Evolutionary conservation across 495 filamentous ascomycete genomes (phyloP), one percentile per base, ranked within the genome.

Genomic region (Hypomontagnella monticulosa): DNA sequence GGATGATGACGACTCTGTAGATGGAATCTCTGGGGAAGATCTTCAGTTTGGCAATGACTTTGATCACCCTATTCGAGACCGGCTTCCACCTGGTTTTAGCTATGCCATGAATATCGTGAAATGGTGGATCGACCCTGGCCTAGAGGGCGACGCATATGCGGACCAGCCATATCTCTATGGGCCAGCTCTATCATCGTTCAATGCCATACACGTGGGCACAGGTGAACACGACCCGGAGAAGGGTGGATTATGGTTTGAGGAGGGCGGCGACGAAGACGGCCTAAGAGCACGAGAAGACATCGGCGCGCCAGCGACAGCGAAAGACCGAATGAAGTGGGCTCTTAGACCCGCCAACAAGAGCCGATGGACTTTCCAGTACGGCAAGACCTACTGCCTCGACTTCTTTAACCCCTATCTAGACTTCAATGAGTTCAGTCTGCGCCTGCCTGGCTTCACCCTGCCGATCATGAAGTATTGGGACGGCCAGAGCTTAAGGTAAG

Each of bases 31-130:
- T 5, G 92, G 87, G 40, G 76, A 86, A 18, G 89, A 92, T 53
- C 83, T 97, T 1, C 83, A 97, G 33, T 97, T 93, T 58, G 94
- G 94, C 14, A 97, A 97, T 73, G 91, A 97, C 76, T 97, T 97
- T 61, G 92, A 95, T 66, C 84, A 88, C 20, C 91, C 93, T 0
- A 91, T 99, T 57, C 86, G 91, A 37, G 88, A 95, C 66, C 83
- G 88, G n/a, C 80, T 99, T 0, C 95, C 95, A 0, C 90, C 89
- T 0, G 94, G 93, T 4, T 96, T 97, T 73, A 83, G 82, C 48
- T 85, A 89, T 0, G 92, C 92, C 0, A 87, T 97, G 75, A 88
- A 85, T 27, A 85, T 96, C 4, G 91, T 93, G 12, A 91, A 91
- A 73, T 93, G 91, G 87, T 85, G 84, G 63, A 84, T 97, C 43